Evolutionary conservation across 2,329 filamentous ascomycete genomes (phyloP).

Genomic region (Alternaria brassicae): DNA sequence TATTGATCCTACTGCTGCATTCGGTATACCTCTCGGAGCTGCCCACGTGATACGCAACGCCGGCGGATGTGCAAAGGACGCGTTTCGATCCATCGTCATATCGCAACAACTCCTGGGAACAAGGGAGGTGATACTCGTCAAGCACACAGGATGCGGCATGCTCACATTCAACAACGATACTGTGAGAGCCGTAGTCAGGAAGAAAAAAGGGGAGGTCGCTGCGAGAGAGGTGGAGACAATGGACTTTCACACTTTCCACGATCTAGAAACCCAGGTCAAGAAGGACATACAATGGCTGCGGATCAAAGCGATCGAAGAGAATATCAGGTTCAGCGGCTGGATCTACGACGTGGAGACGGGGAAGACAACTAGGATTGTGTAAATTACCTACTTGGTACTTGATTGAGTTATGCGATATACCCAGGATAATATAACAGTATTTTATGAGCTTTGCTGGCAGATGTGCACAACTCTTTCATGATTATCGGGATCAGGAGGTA

Average conservation of each 20-base stretch:
- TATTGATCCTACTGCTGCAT: conserved; percentile 69
- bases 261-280: conserved; percentile 64
- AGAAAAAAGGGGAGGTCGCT: conserved; percentile 64
- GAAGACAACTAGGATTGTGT: conserved; percentile 60
- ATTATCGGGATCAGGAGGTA: neutral
- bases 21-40: conserved; percentile 75
- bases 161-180: conserved; percentile 69
- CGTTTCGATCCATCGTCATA: conserved; percentile 76
- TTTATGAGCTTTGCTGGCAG: neutral
- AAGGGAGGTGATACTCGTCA: conserved; percentile 74
- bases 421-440: conserved; percentile 11
- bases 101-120: conserved; percentile 82
- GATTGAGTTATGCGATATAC: conserved; percentile 10
- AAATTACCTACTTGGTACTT: neutral
- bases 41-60: conserved; percentile 79
- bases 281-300: conserved; percentile 72
- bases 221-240: conserved; percentile 55
- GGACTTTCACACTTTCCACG: conserved; percentile 70
- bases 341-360: conserved; percentile 81
- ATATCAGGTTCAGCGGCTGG: conserved; percentile 72
- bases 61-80: conserved; percentile 68
- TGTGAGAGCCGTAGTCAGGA: conserved; percentile 62
- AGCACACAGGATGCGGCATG: conserved; percentile 79
- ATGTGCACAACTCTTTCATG: neutral
- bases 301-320: conserved; percentile 65